Conservation (phyloP, 108 stramenopile species). For the Asterionellopsis glacialis region DNA sequence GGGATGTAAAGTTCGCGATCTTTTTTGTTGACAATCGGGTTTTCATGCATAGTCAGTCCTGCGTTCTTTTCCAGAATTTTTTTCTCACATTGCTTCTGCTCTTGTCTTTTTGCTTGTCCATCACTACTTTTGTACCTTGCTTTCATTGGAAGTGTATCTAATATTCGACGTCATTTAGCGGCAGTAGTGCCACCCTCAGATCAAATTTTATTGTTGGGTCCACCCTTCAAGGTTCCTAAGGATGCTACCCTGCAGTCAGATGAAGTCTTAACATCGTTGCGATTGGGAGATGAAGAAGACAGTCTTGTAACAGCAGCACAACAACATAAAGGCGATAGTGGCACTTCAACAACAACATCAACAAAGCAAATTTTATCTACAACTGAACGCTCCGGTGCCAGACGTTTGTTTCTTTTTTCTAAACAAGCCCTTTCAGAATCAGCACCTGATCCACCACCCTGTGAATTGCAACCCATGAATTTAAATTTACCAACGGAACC, state of each 20-base stretch:
- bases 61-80: neutral
- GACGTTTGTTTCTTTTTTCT: conserved; percentile 74
- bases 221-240: conserved; percentile 82
- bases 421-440: conserved; percentile 73
- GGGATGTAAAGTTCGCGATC: neutral
- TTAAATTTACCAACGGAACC: conserved; percentile 43
- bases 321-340: conserved; percentile 5
- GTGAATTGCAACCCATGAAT: conserved; percentile 50
- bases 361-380: conserved; percentile 38
- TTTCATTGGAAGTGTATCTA: conserved; percentile 44
- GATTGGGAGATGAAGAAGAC: conserved; percentile 79
- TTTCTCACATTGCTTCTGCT: neutral
- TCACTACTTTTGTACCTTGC: no score
- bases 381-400: conserved; percentile 71
- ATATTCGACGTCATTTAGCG: conserved; percentile 60
- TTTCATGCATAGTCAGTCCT: neutral
- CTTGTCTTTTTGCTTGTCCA: no score
- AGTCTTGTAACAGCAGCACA: conserved; percentile 20
- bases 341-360: neutral
- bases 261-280: conserved; percentile 63
- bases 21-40: neutral
- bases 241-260: conserved; percentile 65
- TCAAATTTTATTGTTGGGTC: conserved; percentile 77
- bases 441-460: conserved; percentile 64
- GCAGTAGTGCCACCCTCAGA: conserved; percentile 66